phyloP scores from a whole-genome alignment of 768 basidiomycete species.

The Xanthoconium stramineum region DNA sequence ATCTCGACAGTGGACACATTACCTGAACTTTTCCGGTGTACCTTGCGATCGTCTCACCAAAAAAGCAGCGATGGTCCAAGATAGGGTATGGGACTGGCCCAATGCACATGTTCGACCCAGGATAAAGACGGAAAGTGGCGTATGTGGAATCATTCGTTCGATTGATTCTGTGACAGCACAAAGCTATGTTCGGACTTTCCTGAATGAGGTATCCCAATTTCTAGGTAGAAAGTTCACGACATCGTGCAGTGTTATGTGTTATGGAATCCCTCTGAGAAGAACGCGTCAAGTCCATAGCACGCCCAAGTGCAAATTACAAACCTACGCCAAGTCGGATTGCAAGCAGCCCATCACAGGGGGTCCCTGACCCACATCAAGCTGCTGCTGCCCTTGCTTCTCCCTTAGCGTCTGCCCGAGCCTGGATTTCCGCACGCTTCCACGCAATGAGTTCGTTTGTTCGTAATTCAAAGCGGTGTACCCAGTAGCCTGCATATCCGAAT shows the following conservation, averaged over 20 bases:
- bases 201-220: conserved; percentile 11
- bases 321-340: conserved; percentile 13
- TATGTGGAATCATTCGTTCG: neutral
- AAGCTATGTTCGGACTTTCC: neutral
- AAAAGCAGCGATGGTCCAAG: neutral
- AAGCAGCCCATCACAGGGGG: neutral
- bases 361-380: conserved; percentile 16
- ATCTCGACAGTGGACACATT: conserved; percentile 1
- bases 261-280: conserved; percentile 6
- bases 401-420: conserved; percentile 37
- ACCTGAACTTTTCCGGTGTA: neutral
- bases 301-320: conserved; percentile 14
- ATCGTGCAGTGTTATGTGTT: conserved; percentile 5
- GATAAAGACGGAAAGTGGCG: no score
- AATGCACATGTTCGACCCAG: neutral
- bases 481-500: conserved; percentile 76
- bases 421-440: conserved; percentile 61
- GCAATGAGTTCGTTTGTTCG: conserved; percentile 59
- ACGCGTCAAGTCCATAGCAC: conserved; percentile 6
- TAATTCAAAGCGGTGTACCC: conserved; percentile 64
- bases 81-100: neutral
- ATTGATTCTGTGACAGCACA: conserved; percentile 1
- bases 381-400: conserved; percentile 14
- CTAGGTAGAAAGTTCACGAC: conserved; percentile 18
- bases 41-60: conserved; percentile 13